Conservation (phyloP, 2,329 filamentous ascomycete genomes). For the Chaetomium sp. region DNA sequence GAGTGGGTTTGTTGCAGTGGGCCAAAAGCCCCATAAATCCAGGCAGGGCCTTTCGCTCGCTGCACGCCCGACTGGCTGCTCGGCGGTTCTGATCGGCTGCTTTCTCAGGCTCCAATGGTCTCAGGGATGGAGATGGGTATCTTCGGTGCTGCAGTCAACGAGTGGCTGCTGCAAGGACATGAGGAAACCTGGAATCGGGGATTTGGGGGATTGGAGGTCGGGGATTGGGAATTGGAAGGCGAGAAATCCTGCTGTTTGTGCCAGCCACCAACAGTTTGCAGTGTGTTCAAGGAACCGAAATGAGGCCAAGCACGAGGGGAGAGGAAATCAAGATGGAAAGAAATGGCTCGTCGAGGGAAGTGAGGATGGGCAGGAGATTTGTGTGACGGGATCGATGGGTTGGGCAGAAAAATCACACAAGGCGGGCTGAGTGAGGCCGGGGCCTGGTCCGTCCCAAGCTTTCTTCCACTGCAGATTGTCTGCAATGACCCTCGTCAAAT, state of each 20-base stretch:
- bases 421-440: neutral
- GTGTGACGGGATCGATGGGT: neutral
- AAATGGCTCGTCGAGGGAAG: neutral
- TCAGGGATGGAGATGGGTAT: neutral
- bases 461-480: no score
- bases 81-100: neutral
- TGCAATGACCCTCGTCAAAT: neutral
- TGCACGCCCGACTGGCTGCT: constrained; percentile 9
- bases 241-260: neutral
- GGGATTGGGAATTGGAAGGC: neutral
- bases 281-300: neutral
- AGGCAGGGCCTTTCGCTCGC: constrained; percentile 1
- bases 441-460: no score
- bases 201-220: neutral
- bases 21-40: constrained; percentile 1
- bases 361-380: neutral
- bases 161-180: constrained; percentile 3
- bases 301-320: neutral
- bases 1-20: neutral
- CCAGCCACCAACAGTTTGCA: neutral
- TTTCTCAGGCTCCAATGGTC: neutral
- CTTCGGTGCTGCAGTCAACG: neutral
- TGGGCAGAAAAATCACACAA: neutral
- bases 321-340: neutral
- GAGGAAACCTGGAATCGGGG: neutral